Conservation (phyloP, 1,139 yeast genomes). For the Kodamaea suecica region DNA sequence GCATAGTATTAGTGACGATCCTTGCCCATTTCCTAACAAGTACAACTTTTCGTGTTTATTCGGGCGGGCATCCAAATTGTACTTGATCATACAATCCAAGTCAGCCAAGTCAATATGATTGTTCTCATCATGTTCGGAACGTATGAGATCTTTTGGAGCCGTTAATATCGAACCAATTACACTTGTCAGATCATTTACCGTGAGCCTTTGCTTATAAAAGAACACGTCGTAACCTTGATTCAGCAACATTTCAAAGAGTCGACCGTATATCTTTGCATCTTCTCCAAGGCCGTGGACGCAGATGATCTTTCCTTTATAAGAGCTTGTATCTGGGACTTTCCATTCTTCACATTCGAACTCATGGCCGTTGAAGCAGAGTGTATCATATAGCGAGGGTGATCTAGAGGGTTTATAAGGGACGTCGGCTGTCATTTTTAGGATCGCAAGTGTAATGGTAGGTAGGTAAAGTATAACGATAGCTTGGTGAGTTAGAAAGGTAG, state of each 20-base stretch:
- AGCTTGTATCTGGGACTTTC: conserved; percentile 34
- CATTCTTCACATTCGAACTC: conserved; percentile 40
- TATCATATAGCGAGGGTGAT: conserved; percentile 3
- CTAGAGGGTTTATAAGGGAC: conserved; percentile 6
- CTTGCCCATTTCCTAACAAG: conserved; percentile 92
- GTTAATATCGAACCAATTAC: conserved; percentile 72
- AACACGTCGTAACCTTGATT: conserved; percentile 68
- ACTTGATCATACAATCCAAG: conserved; percentile 59
- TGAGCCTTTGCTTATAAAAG: conserved; percentile 69
- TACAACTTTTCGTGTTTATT: conserved; percentile 44
- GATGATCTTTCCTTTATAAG: conserved; percentile 54
- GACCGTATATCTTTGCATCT: conserved; percentile 52
- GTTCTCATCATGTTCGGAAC: conserved; percentile 23
- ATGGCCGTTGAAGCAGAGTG: conserved; percentile 32
- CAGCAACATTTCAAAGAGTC: conserved; percentile 58
- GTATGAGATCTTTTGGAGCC: conserved; percentile 56
- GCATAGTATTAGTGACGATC: conserved; percentile 78
- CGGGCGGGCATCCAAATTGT: conserved; percentile 26
- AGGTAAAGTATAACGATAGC: too few species aligned
- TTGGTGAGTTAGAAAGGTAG: too few species aligned
- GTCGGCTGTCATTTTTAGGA: not conserved
- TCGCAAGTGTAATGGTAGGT: too few species aligned
- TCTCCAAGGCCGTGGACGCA: conserved; percentile 85
- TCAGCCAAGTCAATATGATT: conserved; percentile 57
- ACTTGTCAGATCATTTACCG: conserved; percentile 5